These are phyloP conservation scores for Paraphaeosphaeria sporulosa DNA, from an alignment of 2,329 filamentous ascomycete genomes.

Conservation along the genomic window DNA sequence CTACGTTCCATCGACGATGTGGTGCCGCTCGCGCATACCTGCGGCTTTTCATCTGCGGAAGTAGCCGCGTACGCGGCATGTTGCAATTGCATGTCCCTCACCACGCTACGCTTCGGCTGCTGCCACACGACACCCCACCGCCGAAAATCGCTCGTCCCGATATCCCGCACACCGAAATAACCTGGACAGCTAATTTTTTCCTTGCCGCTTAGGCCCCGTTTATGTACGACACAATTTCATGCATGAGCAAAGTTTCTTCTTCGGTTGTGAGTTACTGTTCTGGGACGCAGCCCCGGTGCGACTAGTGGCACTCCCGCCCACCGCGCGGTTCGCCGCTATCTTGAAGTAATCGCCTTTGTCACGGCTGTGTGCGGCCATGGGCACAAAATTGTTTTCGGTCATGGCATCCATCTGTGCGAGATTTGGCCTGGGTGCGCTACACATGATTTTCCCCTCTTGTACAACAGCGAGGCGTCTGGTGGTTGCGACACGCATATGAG, in stretches of 20 bases:
- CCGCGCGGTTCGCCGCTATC: neutral
- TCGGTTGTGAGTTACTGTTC: neutral
- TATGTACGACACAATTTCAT: constrained; percentile 12
- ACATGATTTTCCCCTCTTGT: neutral
- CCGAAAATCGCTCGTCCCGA: neutral
- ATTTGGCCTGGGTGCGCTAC: neutral
- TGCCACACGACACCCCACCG: neutral
- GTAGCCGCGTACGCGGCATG: neutral
- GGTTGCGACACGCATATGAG: neutral
- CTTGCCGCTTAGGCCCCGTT: no score
- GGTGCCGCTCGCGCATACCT: neutral
- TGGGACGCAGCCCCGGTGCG: constrained; percentile 1
- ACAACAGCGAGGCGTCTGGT: neutral
- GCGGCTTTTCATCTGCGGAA: constrained; percentile 1
- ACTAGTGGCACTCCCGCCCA: neutral
- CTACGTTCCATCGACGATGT: neutral
- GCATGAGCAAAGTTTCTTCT: constrained; percentile 9
- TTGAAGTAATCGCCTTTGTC: neutral
- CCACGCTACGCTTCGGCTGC: neutral
- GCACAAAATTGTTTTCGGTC: neutral
- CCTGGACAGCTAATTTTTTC: neutral
- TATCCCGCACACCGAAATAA: neutral
- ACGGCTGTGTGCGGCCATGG: neutral
- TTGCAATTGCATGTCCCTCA: neutral
- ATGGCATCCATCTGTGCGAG: neutral